Percentiles rank a stretch among this genome's conserved stretches.
These are phyloP conservation scores for Pneumocystis jirovecii DNA, from an alignment of 1,139 yeast species.

Conservation along the genomic window DNA sequence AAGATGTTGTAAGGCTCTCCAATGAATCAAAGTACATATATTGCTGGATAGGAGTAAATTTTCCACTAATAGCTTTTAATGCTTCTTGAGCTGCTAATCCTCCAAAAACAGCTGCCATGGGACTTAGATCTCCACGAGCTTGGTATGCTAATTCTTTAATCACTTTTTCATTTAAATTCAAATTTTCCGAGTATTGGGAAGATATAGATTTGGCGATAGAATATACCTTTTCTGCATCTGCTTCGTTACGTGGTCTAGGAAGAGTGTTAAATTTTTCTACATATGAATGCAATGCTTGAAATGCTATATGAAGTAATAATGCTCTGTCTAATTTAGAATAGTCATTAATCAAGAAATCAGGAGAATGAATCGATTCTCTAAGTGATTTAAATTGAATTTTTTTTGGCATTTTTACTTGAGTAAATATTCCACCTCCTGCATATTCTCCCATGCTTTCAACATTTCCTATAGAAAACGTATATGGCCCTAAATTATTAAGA, in stretches of 20 bases:
- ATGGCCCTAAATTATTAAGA: constrained; percentile 45
- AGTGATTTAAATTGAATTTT: constrained; percentile 49
- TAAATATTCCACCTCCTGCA: constrained; percentile 72
- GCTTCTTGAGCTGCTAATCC: constrained; percentile 96
- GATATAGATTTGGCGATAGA: constrained; percentile 45
- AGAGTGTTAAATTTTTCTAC: constrained; percentile 41
- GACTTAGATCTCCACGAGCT: constrained; percentile 85
- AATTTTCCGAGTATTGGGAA: constrained; percentile 44
- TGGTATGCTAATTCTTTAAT: constrained; percentile 65
- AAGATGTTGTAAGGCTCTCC: constrained; percentile 64
- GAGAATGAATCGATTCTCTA: constrained; percentile 48
- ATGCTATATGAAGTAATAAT: constrained; percentile 75
- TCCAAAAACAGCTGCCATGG: constrained; percentile 78
- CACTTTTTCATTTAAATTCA: constrained; percentile 46
- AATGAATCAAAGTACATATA: constrained; percentile 86
- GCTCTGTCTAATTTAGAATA: constrained; percentile 91
- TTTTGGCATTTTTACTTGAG: constrained; percentile 78
- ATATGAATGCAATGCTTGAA: constrained; percentile 76
- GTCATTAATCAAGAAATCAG: constrained; percentile 71
- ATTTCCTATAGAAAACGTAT: constrained; percentile 60
- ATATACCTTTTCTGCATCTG: constrained; percentile 58
- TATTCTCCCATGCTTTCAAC: constrained; percentile 35
- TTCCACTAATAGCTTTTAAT: constrained; percentile 84
- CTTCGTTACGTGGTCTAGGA: constrained; percentile 64
- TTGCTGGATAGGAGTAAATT: constrained; percentile 81